Conservation (phyloP, 192 early-diverging fungal species). For the Podila verticillata region DNA sequence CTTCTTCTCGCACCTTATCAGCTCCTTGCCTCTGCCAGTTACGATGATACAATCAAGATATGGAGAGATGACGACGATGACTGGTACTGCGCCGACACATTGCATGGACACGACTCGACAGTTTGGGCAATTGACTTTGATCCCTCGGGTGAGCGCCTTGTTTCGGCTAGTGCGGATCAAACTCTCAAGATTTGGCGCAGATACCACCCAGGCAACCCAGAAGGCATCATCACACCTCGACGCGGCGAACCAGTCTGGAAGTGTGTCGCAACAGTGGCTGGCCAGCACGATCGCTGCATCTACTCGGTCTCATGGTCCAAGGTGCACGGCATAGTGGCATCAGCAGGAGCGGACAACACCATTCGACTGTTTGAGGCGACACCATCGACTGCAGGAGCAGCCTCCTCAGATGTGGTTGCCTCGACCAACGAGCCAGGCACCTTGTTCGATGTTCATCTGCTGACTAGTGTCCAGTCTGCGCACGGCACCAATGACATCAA, state of each 20-base stretch:
- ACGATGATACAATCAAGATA: slow-evolving; percentile 94
- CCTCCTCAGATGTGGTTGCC: neutral
- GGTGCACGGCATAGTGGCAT: slow-evolving; percentile 76
- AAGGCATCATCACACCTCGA: slow-evolving; percentile 60
- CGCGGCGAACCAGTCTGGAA: slow-evolving; percentile 70
- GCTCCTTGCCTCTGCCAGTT: slow-evolving; percentile 86
- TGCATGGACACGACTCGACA: slow-evolving; percentile 88
- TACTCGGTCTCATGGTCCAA: slow-evolving; percentile 95
- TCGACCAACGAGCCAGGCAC: slow-evolving; percentile 36
- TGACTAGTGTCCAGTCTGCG: slow-evolving; percentile 63
- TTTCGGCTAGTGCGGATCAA: slow-evolving; percentile 89
- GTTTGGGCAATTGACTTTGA: slow-evolving; percentile 96
- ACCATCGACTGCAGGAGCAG: slow-evolving; percentile 12
- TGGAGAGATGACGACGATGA: slow-evolving; percentile 97
- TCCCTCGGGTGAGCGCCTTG: slow-evolving; percentile 64
- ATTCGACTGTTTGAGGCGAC: slow-evolving; percentile 69
- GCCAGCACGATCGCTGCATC: slow-evolving; percentile 86
- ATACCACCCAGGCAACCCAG: slow-evolving; percentile 55
- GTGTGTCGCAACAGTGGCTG: slow-evolving; percentile 70
- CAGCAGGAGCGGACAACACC: slow-evolving; percentile 84
- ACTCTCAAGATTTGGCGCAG: slow-evolving; percentile 84
- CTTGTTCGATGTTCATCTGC: slow-evolving; percentile 24
- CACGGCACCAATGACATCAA: slow-evolving; percentile 94
- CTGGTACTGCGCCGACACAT: slow-evolving; percentile 91
- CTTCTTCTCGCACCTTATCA: neutral